Conservation (phyloP, 129 eudicot genomes). For the Saposhnikovia divaricata region DNA sequence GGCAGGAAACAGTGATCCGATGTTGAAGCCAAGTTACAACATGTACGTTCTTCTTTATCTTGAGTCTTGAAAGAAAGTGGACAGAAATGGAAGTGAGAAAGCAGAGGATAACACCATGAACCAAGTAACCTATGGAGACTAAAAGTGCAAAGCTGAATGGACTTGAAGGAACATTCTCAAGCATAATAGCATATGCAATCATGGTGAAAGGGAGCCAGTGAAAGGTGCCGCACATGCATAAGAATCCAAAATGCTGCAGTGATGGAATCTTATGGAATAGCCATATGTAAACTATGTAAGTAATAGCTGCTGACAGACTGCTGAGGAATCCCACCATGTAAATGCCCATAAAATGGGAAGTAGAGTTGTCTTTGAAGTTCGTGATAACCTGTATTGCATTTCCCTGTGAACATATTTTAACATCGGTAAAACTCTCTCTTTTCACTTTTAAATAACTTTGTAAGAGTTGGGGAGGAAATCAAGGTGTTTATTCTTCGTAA, state of each 20-base stretch:
- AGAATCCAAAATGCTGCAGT: constrained; percentile 21
- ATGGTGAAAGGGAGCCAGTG: constrained; percentile 46
- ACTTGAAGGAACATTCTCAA: constrained; percentile 15
- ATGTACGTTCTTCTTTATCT: constrained; percentile 16
- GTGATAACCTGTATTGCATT: constrained; percentile 6
- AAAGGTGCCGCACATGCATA: constrained; percentile 33
- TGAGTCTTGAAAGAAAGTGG: constrained; percentile 15
- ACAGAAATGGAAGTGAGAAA: constrained; percentile 20
- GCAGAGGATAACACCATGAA: constrained; percentile 38
- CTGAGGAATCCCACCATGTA: constrained; percentile 36
- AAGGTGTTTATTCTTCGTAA: neutral
- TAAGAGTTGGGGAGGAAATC: neutral
- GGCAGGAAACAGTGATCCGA: constrained; percentile 25
- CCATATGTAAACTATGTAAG: constrained; percentile 27
- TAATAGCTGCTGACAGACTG: constrained; percentile 32
- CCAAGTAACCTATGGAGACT: constrained; percentile 26
- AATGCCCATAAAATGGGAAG: constrained; percentile 35
- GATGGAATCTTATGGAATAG: constrained; percentile 23
- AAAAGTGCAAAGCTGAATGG: constrained; percentile 20
- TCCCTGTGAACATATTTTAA: constrained; percentile 16
- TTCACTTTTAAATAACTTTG: neutral
- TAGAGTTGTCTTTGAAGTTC: constrained; percentile 7
- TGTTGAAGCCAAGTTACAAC: constrained; percentile 24
- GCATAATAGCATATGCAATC: constrained; percentile 24
- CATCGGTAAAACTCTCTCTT: neutral